Base-by-base conservation (phyloP, 768 basidiomycete species). In the Suillus fuscotomentosus region DNA sequence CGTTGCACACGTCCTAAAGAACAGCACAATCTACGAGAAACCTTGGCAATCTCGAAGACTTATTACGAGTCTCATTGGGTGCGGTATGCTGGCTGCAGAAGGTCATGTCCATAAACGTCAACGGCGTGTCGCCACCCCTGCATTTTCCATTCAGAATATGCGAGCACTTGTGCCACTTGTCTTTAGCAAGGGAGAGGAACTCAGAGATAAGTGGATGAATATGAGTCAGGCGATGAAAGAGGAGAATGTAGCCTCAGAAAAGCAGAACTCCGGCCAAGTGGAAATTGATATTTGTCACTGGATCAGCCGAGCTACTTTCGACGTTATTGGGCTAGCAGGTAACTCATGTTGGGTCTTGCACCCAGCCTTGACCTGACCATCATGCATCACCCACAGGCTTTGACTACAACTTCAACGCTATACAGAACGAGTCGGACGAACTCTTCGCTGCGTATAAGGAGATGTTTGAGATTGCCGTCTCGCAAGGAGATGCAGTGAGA, bases 281-380 rank as follows among this genome's bases (percentile, higher is more conserved):
- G 82, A 70, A 70, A 71, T 97, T 31, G 92, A 97, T 70, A 85
- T 95, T 8, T 88, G 86, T 71, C 86, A 85, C 68, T 96, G 91
- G 90, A 76, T 95, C 41, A 90, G 88, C 67, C 83, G 93, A 50
- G 88, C 89, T 10, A 94, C 94, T 0, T 91, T 97, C 70, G 95
- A 97, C 73, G 88, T 96, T 51, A 94, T 97, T 68, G 95, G 94
- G 1, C 74, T 92, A n/a, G 92, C 94, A 48, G 92, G 91, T 92
- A 62, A 54, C 79, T 72, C 39, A n/a, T 9, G 27, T 63, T 54
- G 47, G 36, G 15, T 17, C 39, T 39, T 41, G 10, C 22, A 41
- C 5, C 15, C 14, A 38, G 22, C 20, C 20, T 13, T 39, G 47
- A 27, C 9, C 59, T 57, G 56, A 57, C 24, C 9, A 57, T 57